Evolutionary conservation across 2,329 filamentous ascomycete genomes (phyloP).

Genomic region (Sporothrix phasma): DNA sequence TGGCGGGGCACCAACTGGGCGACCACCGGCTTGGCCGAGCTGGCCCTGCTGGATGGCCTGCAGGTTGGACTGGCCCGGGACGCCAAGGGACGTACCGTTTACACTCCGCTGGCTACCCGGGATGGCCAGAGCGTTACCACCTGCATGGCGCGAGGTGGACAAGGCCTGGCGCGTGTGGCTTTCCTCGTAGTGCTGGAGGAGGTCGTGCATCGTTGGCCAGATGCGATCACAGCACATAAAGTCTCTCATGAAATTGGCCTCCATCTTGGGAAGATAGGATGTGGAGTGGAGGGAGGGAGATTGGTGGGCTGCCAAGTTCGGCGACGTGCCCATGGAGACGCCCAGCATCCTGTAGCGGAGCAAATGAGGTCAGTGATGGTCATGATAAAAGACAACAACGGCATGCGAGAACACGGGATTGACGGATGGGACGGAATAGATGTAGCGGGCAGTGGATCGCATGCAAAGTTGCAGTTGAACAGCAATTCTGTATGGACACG

Average conservation of each 20-base stretch:
- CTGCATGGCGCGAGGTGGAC: constrained; percentile 27
- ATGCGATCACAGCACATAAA: constrained; percentile 91
- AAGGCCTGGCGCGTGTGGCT: constrained; percentile 65
- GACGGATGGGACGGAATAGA: neutral
- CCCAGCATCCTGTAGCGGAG: constrained; percentile 66
- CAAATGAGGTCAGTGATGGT: constrained; percentile 18
- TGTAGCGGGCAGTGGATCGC: neutral
- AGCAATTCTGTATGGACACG: neutral
- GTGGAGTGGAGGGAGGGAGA: constrained; percentile 96
- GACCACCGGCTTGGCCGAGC: constrained; percentile 20
- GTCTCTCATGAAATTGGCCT: constrained; percentile 95
- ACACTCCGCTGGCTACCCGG: constrained; percentile 6
- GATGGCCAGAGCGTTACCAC: neutral
- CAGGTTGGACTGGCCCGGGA: constrained; percentile 12
- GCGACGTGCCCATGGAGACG: constrained; percentile 65
- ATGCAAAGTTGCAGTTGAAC: neutral
- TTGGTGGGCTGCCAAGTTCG: constrained; percentile 60
- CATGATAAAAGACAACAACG: neutral
- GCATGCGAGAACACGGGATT: neutral
- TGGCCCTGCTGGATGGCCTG: constrained; percentile 18
- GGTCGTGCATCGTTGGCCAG: constrained; percentile 82
- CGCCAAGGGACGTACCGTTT: constrained; percentile 4
- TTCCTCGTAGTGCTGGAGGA: constrained; percentile 95
- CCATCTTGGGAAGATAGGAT: constrained; percentile 90
- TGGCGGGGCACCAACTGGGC: constrained; percentile 18